These are phyloP conservation scores for Hygrocybe coccinea DNA, from an alignment of 768 basidiomycete genomes.

Conservation along the genomic window DNA sequence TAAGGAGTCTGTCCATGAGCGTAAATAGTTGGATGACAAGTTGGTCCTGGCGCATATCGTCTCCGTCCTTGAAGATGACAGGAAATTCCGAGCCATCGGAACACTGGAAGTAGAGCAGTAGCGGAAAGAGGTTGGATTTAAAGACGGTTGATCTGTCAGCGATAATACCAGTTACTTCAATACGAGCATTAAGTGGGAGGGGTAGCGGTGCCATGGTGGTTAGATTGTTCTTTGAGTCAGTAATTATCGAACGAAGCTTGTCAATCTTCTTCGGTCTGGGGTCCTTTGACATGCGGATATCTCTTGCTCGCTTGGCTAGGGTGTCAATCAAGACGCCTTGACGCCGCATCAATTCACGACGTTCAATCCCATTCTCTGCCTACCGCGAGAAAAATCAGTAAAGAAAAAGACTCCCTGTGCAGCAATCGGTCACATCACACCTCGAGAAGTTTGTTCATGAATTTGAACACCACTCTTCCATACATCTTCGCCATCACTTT, in stretches of 20 bases:
- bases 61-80: slow-evolving; percentile 97
- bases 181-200: slow-evolving; percentile 83
- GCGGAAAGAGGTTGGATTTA: slow-evolving; percentile 93
- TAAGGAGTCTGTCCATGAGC: slow-evolving; percentile 88
- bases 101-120: slow-evolving; percentile 87
- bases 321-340: slow-evolving; percentile 88
- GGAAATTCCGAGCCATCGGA: slow-evolving; percentile 83
- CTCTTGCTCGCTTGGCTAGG: slow-evolving; percentile 79
- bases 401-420: background rate
- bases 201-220: slow-evolving; percentile 75
- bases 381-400: slow-evolving; percentile 21
- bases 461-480: slow-evolving; percentile 83
- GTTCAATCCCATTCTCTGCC: slow-evolving; percentile 72
- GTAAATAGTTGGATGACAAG: slow-evolving; percentile 98
- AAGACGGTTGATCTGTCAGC: slow-evolving; percentile 93
- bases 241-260: slow-evolving; percentile 78
- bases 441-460: slow-evolving; percentile 84
- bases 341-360: slow-evolving; percentile 82
- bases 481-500: slow-evolving; percentile 89
- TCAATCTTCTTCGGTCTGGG: slow-evolving; percentile 96
- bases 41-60: slow-evolving; percentile 98
- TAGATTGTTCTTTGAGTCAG: slow-evolving; percentile 83
- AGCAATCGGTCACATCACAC: slow-evolving; percentile 38
- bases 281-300: slow-evolving; percentile 86
- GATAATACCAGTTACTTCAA: slow-evolving; percentile 81